Evolutionary conservation across 345 rosid species (phyloP).

Genomic region (Trapa bicornis): DNA sequence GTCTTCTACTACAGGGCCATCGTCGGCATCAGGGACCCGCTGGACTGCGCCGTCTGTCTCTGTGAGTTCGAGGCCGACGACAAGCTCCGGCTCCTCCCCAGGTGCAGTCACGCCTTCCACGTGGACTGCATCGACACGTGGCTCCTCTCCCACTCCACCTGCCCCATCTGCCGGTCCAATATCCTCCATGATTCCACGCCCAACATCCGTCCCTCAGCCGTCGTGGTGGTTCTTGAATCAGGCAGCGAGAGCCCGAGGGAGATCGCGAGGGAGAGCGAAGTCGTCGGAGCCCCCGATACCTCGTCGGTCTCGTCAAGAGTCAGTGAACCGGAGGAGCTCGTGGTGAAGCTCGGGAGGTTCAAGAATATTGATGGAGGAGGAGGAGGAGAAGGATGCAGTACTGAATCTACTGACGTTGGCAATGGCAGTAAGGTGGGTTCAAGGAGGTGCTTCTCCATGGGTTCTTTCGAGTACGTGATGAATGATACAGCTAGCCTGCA

Average conservation of each 20-base stretch:
- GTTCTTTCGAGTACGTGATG: constrained; percentile 86
- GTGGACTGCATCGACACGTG: constrained; percentile 96
- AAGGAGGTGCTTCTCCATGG: constrained; percentile 93
- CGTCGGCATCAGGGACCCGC: constrained; percentile 62
- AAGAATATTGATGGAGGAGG: constrained; percentile 58
- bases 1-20: constrained; percentile 76
- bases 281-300: constrained; percentile 8
- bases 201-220: constrained; percentile 34
- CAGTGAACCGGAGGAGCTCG: constrained; percentile 22
- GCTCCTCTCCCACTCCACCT: constrained; percentile 96
- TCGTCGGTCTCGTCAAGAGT: constrained; percentile 35
- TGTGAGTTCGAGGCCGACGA: constrained; percentile 87
- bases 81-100: constrained; percentile 85
- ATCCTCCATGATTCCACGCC: constrained; percentile 60
- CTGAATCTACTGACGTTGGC: not conserved
- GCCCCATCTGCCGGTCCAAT: constrained; percentile 84
- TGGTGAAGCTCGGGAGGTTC: constrained; percentile 82
- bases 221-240: constrained; percentile 80
- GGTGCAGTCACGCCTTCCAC: constrained; percentile 98
- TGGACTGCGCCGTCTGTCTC: constrained; percentile 97
- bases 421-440: constrained; percentile 33
- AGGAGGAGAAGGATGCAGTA: constrained; percentile 28
- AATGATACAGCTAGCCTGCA: constrained; percentile 59
- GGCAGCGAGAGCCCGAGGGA: constrained; percentile 81
- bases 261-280: constrained; percentile 37